phyloP scores from a whole-genome alignment of 208 protist genomes.

The Trypanosomatidae sp. region DNA sequence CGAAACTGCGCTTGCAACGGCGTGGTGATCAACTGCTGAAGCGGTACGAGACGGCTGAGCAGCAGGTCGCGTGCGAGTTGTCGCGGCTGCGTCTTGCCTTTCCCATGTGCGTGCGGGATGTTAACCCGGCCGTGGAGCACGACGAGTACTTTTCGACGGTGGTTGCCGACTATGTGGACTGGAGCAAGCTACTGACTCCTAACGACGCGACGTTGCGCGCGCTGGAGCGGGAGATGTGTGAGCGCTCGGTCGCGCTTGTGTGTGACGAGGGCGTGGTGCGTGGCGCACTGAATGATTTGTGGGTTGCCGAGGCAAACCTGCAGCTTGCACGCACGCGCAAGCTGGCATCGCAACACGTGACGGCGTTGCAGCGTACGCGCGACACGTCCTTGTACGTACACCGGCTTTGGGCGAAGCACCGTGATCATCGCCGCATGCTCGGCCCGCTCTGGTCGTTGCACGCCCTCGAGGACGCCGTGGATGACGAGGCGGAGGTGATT shows the following conservation, averaged over 20 bases:
- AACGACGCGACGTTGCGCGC: constrained; percentile 9
- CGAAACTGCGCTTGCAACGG: constrained; percentile 14
- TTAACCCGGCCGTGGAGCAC: constrained; percentile 33
- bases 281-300: constrained; percentile 23
- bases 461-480: constrained; percentile 9
- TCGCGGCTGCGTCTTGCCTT: constrained; percentile 20
- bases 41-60: constrained; percentile 17
- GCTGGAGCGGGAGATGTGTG: constrained; percentile 24
- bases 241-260: constrained; percentile 24
- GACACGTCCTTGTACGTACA: constrained; percentile 32
- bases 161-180: constrained; percentile 24
- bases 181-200: constrained; percentile 10
- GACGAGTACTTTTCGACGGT: constrained; percentile 38
- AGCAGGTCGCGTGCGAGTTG: constrained; percentile 14
- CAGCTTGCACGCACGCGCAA: constrained; percentile 14
- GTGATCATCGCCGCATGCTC: constrained; percentile 14
- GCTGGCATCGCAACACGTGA: constrained; percentile 6
- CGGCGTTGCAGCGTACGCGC: constrained; percentile 4
- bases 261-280: constrained; percentile 36
- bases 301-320: constrained; percentile 22
- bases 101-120: constrained; percentile 44
- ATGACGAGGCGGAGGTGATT: constrained; percentile 4
- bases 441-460: constrained; percentile 13
- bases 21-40: constrained; percentile 14
- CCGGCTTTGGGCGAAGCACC: constrained; percentile 27